phyloP scores from a whole-genome alignment of 371 early-diverging fungal species.

The Syncephalastrum racemosum region DNA sequence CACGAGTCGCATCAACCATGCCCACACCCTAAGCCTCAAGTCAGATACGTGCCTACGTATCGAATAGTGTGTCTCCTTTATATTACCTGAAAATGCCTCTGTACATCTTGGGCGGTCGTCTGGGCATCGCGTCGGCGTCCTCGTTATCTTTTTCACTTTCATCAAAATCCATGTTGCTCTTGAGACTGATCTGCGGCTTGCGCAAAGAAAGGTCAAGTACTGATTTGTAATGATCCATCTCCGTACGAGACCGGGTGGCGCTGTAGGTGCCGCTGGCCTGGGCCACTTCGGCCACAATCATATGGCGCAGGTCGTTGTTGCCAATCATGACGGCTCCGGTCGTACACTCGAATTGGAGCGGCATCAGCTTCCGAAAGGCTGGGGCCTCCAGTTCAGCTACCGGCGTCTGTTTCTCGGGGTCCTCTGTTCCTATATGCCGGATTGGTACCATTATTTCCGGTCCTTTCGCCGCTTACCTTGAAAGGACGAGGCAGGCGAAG shows the following conservation, averaged over 20 bases:
- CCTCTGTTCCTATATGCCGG: conserved; percentile 1
- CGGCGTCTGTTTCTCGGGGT: conserved; percentile 33
- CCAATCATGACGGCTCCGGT: conserved; percentile 78
- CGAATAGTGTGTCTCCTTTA: too few relatives aligned
- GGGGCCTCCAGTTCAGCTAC: conserved; percentile 32
- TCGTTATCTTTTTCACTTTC: too few relatives aligned
- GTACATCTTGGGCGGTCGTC: too few relatives aligned
- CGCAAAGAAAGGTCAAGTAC: conserved; percentile 52
- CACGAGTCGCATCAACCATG: conserved; percentile 2
- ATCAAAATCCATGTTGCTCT: conserved; percentile 66
- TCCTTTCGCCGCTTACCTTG: not conserved
- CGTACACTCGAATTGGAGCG: conserved; percentile 70
- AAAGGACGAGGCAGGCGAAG: not conserved
- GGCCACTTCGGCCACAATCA: conserved; percentile 61
- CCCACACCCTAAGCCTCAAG: conserved; percentile 4
- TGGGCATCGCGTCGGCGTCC: too few relatives aligned
- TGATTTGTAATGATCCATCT: conserved; percentile 63
- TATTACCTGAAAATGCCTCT: too few relatives aligned
- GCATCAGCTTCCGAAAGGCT: conserved; percentile 61
- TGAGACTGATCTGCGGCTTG: conserved; percentile 57
- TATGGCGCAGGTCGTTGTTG: conserved; percentile 68
- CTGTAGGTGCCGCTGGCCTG: conserved; percentile 67
- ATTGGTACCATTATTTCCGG: not conserved
- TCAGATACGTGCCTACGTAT: too few relatives aligned
- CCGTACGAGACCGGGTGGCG: conserved; percentile 54